These are phyloP conservation scores for Ambrosia artemisiifolia DNA, from an alignment of 129 eudicot species.

Conservation along the genomic window DNA sequence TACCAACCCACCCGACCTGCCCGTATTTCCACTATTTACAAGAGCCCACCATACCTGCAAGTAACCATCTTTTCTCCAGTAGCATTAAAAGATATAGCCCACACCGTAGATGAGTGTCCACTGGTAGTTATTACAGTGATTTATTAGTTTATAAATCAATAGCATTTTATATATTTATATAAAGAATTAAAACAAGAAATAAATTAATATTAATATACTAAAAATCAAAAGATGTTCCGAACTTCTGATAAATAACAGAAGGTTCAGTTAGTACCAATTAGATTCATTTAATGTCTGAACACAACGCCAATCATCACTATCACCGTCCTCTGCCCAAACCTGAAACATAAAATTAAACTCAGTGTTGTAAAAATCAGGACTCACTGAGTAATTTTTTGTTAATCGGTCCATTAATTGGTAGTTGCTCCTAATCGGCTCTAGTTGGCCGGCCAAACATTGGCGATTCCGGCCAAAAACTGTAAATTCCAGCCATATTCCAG, in stretches of 20 bases:
- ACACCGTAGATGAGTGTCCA: slow-evolving; percentile 90
- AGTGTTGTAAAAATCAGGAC: too few species aligned
- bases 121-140: slow-evolving; percentile 33
- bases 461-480: too few species aligned
- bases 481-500: too few species aligned
- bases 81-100: slow-evolving; percentile 81
- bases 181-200: not conserved
- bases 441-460: too few species aligned
- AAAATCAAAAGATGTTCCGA: not conserved
- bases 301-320: slow-evolving; percentile 91
- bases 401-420: too few species aligned
- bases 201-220: not conserved
- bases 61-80: slow-evolving; percentile 89
- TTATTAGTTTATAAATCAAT: slow-evolving; percentile 24
- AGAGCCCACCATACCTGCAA: slow-evolving; percentile 57
- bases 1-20: not conserved
- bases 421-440: too few species aligned
- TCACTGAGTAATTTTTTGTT: too few species aligned
- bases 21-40: not conserved
- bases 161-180: not conserved
- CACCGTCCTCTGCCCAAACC: slow-evolving; percentile 98
- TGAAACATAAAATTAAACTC: slow-evolving; percentile 11
- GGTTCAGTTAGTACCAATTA: slow-evolving; percentile 33
- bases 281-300: slow-evolving; percentile 79
- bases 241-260: not conserved